phyloP scores from a whole-genome alignment of 2,329 filamentous ascomycete species.

The Thermoascus crustaceus region DNA sequence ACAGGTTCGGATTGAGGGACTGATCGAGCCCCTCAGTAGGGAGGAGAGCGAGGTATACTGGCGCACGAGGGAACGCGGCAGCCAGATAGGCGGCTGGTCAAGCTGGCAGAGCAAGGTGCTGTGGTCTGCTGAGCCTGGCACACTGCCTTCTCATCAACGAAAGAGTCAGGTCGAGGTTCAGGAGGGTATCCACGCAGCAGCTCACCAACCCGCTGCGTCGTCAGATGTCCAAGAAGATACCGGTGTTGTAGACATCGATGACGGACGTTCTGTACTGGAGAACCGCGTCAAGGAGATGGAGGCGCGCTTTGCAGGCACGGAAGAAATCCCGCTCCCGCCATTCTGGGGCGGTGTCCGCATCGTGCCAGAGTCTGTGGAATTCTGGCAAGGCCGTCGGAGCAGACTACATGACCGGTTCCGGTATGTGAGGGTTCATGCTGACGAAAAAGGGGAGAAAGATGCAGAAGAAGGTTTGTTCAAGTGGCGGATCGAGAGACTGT shows the following conservation, averaged over 20 bases:
- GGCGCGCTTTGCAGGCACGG: conserved; percentile 61
- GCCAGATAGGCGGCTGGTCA: conserved; percentile 85
- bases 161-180: conserved; percentile 18
- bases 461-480: conserved; percentile 37
- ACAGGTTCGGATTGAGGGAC: conserved; percentile 84
- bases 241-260: conserved; percentile 42
- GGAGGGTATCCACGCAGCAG: conserved; percentile 11
- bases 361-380: conserved; percentile 79
- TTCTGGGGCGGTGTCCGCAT: conserved; percentile 93
- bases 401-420: conserved; percentile 89
- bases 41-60: conserved; percentile 66
- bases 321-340: conserved; percentile 79
- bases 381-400: conserved; percentile 89
- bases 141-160: conserved; percentile 16
- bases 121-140: conserved; percentile 27
- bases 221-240: conserved; percentile 19
- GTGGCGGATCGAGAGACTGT: conserved; percentile 34
- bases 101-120: conserved; percentile 79
- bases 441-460: conserved; percentile 51
- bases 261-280: conserved; percentile 68
- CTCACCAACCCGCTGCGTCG: conserved; percentile 8
- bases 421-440: conserved; percentile 59
- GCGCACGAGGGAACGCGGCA: conserved; percentile 63
- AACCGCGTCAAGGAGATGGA: conserved; percentile 69
- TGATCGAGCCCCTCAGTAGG: conserved; percentile 54